Conservation (phyloP, 1,139 yeast genomes). For the Saccharomyces hybrid region DNA sequence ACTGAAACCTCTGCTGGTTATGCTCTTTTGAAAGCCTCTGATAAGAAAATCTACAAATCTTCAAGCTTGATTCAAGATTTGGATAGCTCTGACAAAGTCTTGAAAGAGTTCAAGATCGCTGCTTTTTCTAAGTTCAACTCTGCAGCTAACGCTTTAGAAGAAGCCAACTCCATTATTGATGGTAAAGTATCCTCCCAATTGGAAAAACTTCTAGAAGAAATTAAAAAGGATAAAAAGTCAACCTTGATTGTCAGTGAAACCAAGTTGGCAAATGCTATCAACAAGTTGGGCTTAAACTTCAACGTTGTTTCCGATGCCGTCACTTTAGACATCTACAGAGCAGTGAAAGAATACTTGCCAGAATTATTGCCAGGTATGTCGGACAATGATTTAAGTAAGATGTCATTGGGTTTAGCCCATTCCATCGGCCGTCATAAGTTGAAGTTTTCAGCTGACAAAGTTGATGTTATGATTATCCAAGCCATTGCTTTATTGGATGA, state of each 20-base stretch:
- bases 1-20: slow-evolving; percentile 99
- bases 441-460: slow-evolving; percentile 95
- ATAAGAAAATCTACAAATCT: slow-evolving; percentile 92
- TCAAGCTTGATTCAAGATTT: slow-evolving; percentile 67
- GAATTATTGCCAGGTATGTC: slow-evolving; percentile 89
- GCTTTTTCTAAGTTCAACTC: slow-evolving; percentile 91
- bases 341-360: slow-evolving; percentile 89
- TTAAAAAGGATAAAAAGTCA: slow-evolving; percentile 82
- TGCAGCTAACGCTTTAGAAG: slow-evolving; percentile 95
- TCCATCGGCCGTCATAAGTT: slow-evolving; percentile 96
- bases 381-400: slow-evolving; percentile 76
- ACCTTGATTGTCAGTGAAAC: slow-evolving; percentile 91
- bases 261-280: slow-evolving; percentile 91
- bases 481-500: slow-evolving; percentile 96
- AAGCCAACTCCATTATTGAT: slow-evolving; percentile 84
- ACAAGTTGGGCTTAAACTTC: slow-evolving; percentile 83
- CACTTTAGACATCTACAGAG: slow-evolving; percentile 88
- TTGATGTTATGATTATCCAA: slow-evolving; percentile 97
- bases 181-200: slow-evolving; percentile 88
- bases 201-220: slow-evolving; percentile 65
- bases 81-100: slow-evolving; percentile 75
- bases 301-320: slow-evolving; percentile 92
- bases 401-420: slow-evolving; percentile 96
- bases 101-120: slow-evolving; percentile 75
- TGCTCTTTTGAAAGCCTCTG: slow-evolving; percentile 93